Evolutionary conservation across 257 asterid species (phyloP).

Genomic region (Paulownia fortunei): DNA sequence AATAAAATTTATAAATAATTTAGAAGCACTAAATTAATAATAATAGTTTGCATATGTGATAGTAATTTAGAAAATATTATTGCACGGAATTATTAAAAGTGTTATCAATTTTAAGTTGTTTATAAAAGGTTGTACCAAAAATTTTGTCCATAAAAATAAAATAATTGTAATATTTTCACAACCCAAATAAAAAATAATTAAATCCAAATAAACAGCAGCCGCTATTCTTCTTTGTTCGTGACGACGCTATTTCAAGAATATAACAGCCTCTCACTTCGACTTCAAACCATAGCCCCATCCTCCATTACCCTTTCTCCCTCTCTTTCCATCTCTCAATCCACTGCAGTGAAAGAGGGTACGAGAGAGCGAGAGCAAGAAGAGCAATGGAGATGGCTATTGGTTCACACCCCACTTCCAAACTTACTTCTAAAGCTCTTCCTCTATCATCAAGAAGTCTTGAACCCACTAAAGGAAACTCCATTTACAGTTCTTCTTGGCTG

Average conservation of each 20-base stretch:
- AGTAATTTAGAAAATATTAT: too few relatives aligned
- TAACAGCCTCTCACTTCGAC: slow-evolving; percentile 69
- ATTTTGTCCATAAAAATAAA: neutral
- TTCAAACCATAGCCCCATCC: slow-evolving; percentile 48
- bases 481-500: slow-evolving; percentile 47
- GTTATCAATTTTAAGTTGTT: neutral
- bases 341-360: slow-evolving; percentile 22
- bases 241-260: slow-evolving; percentile 29
- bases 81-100: neutral
- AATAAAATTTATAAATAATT: too few relatives aligned
- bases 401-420: slow-evolving; percentile 43
- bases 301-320: slow-evolving; percentile 31
- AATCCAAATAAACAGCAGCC: slow-evolving; percentile 48
- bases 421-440: slow-evolving; percentile 33
- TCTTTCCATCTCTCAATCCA: slow-evolving; percentile 22
- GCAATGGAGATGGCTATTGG: slow-evolving; percentile 77
- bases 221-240: slow-evolving; percentile 34
- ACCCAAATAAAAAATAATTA: neutral
- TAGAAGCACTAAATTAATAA: too few relatives aligned
- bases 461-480: slow-evolving; percentile 31
- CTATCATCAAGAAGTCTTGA: slow-evolving; percentile 35
- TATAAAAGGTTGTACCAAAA: neutral
- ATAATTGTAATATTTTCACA: neutral
- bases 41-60: too few relatives aligned
- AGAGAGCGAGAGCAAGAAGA: slow-evolving; percentile 32